Percentiles rank a stretch among this genome's conserved stretches.
Evolutionary conservation across 164 flowering plant species (phyloP).

Genomic region (Stephania yunnanensis): DNA sequence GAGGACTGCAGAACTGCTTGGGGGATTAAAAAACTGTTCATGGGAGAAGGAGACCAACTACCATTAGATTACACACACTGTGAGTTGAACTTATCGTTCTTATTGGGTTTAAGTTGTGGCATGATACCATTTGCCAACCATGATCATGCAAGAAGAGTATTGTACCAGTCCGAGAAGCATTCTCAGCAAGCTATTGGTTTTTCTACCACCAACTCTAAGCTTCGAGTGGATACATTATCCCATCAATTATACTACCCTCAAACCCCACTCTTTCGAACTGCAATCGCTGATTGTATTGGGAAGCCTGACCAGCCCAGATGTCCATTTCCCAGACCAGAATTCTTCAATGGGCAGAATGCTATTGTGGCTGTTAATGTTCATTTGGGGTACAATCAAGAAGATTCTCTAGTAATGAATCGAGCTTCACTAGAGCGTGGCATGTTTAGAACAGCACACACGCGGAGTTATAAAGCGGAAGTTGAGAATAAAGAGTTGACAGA

Average conservation of each 20-base stretch:
- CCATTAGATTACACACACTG: conserved; percentile 61
- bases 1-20: conserved; percentile 83
- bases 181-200: conserved; percentile 89
- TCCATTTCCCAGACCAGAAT: conserved; percentile 54
- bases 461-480: conserved; percentile 90
- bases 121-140: conserved; percentile 92
- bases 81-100: conserved; percentile 71
- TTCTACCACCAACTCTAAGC: conserved; percentile 66
- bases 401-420: conserved; percentile 84
- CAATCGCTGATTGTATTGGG: conserved; percentile 76
- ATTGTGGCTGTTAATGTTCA: conserved; percentile 95
- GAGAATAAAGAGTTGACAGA: conserved; percentile 50
- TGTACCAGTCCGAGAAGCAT: conserved; percentile 84
- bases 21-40: conserved; percentile 49
- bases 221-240: conserved; percentile 71
- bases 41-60: conserved; percentile 27
- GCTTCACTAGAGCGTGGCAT: conserved; percentile 95
- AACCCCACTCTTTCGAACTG: conserved; percentile 68
- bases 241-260: conserved; percentile 87
- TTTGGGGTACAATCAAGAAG: conserved; percentile 91
- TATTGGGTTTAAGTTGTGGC: conserved; percentile 80
- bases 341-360: conserved; percentile 85
- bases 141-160: conserved; percentile 82
- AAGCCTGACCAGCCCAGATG: conserved; percentile 31
- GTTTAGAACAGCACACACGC: conserved; percentile 72